A percentile compares a stretch with the other conserved stretches of the same genome.
phyloP scores from a whole-genome alignment of 805 yeast genomes.

The Candida patagonica region DNA sequence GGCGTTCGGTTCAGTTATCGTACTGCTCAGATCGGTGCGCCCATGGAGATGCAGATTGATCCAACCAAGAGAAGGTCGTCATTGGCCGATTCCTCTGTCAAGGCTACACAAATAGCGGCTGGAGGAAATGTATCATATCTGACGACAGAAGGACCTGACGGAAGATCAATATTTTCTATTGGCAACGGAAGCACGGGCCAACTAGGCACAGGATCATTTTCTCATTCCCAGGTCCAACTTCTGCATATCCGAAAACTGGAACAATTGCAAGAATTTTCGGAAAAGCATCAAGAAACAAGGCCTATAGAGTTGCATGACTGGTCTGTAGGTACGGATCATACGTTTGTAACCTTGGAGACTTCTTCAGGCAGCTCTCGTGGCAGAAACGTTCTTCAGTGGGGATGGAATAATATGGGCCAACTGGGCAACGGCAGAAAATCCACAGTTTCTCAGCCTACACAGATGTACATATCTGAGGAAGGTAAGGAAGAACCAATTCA shows the following conservation, averaged over 20 bases:
- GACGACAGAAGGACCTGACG: conserved; percentile 17
- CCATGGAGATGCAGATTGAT: conserved; percentile 37
- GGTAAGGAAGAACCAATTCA: conserved; percentile 22
- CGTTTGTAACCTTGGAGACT: conserved; percentile 15
- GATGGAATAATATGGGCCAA: conserved; percentile 76
- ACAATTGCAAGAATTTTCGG: conserved; percentile 47
- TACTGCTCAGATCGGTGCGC: conserved; percentile 62
- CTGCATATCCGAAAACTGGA: conserved; percentile 41
- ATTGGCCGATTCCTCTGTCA: background rate
- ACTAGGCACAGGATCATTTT: conserved; percentile 66
- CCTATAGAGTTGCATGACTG: conserved; percentile 43
- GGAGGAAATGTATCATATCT: conserved; percentile 59
- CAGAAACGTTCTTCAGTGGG: conserved; percentile 55
- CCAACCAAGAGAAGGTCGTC: background rate
- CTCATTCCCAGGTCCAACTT: conserved; percentile 68
- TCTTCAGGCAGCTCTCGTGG: background rate
- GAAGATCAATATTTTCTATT: conserved; percentile 42
- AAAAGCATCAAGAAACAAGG: conserved; percentile 32
- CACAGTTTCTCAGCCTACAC: conserved; percentile 28
- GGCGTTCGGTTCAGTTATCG: conserved; percentile 60
- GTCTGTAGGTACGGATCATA: conserved; percentile 58
- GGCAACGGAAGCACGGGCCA: conserved; percentile 86
- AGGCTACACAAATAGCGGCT: conserved; percentile 43
- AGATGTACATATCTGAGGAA: conserved; percentile 4
- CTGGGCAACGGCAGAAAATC: conserved; percentile 71